Evolutionary conservation across 257 asterid genomes (phyloP).

Genomic region (Cynanchum wilfordii): DNA sequence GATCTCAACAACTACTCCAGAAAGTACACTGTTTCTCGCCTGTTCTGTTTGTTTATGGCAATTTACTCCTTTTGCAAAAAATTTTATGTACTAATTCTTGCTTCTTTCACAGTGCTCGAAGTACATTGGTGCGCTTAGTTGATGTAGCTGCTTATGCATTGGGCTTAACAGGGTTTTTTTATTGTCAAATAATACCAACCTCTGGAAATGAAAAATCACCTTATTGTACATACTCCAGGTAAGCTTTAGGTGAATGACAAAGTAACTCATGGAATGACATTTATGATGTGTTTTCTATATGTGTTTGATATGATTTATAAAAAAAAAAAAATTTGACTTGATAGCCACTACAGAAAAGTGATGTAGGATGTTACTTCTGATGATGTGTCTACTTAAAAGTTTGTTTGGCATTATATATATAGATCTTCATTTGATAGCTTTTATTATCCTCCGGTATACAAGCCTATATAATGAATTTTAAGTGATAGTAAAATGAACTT

Average conservation of each 20-base stretch:
- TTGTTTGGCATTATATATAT: neutral
- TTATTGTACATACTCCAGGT: slow-evolving; percentile 21
- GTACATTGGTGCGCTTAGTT: slow-evolving; percentile 56
- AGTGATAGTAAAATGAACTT: too few relatives aligned
- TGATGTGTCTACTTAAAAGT: neutral
- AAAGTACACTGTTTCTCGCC: slow-evolving; percentile 37
- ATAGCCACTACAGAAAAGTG: neutral
- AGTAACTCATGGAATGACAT: neutral
- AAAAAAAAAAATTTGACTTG: neutral
- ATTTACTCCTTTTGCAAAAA: neutral
- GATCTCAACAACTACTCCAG: slow-evolving; percentile 74
- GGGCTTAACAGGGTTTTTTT: slow-evolving; percentile 68
- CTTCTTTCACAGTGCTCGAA: slow-evolving; percentile 48
- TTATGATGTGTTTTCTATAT: neutral
- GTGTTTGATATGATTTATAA: neutral
- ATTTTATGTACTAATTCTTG: slow-evolving; percentile 9
- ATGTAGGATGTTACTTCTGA: neutral
- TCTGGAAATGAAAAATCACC: slow-evolving; percentile 37
- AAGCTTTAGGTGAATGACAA: slow-evolving; percentile 3
- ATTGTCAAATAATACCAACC: slow-evolving; percentile 48
- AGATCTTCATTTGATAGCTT: neutral
- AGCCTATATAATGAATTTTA: too few relatives aligned
- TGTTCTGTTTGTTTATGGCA: slow-evolving; percentile 9
- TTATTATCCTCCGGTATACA: neutral
- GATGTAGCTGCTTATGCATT: slow-evolving; percentile 71